phyloP scores from a whole-genome alignment of 1,139 yeast species.

The Candida sp. region DNA sequence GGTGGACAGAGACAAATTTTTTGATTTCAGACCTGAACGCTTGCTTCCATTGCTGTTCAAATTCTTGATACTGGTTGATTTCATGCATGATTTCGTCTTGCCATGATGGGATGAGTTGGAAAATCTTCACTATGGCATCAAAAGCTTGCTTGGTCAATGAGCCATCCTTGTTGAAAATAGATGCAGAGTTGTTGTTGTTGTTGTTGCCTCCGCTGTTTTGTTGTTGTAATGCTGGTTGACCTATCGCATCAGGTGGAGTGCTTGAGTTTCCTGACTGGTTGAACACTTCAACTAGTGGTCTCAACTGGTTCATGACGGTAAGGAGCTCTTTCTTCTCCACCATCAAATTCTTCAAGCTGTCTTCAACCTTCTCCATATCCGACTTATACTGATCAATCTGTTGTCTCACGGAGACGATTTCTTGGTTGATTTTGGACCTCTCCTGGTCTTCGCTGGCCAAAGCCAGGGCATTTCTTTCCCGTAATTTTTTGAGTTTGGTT shows the following conservation, averaged over 20 bases:
- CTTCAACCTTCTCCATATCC: slow-evolving; percentile 30
- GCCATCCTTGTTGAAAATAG: slow-evolving; percentile 38
- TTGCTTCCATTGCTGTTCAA: slow-evolving; percentile 39
- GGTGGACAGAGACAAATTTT: slow-evolving; percentile 33
- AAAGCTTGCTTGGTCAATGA: slow-evolving; percentile 29
- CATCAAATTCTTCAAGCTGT: slow-evolving; percentile 22
- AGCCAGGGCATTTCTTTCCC: slow-evolving; percentile 27
- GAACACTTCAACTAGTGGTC: slow-evolving; percentile 32
- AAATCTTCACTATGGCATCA: slow-evolving; percentile 30
- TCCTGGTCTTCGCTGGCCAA: slow-evolving; percentile 26
- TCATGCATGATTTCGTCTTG: slow-evolving; percentile 35
- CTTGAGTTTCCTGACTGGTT: slow-evolving; percentile 18
- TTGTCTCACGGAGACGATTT: slow-evolving; percentile 15
- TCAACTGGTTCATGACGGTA: slow-evolving; percentile 21
- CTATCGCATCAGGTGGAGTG: slow-evolving; percentile 9
- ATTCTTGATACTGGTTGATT: slow-evolving; percentile 28
- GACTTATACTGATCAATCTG: slow-evolving; percentile 13
- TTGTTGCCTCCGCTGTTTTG: slow-evolving; percentile 5
- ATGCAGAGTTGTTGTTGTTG: slow-evolving; percentile 9
- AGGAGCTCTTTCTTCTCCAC: slow-evolving; percentile 30
- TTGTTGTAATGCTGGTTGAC: slow-evolving; percentile 3
- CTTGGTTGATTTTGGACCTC: slow-evolving; percentile 19
- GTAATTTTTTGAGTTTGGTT: slow-evolving; percentile 25
- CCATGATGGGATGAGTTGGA: slow-evolving; percentile 39
- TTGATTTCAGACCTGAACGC: slow-evolving; percentile 35